Conservation (phyloP, 345 rosid genomes). For the Conringia planisiliqua region DNA sequence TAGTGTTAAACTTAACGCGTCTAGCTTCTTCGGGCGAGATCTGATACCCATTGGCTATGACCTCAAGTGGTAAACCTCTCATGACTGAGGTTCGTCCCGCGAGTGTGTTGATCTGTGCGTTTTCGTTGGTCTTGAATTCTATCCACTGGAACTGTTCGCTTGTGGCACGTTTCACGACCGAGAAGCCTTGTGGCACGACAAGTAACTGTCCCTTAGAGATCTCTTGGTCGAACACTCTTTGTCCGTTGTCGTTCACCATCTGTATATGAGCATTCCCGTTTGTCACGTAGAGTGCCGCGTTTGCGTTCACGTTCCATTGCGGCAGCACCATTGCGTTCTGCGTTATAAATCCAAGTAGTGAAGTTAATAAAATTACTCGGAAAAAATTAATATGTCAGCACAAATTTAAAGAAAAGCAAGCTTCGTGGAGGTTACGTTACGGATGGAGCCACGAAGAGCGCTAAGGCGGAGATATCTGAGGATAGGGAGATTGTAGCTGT, state of each 20-base stretch:
- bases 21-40: constrained; percentile 27
- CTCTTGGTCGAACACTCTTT: constrained; percentile 50
- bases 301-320: constrained; percentile 61
- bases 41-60: constrained; percentile 20
- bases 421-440: constrained; percentile 7
- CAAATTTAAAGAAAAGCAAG: not conserved
- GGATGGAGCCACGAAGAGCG: constrained; percentile 45
- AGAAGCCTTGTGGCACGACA: constrained; percentile 60
- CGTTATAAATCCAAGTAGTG: not conserved
- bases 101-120: constrained; percentile 29
- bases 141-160: constrained; percentile 54
- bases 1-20: constrained; percentile 21
- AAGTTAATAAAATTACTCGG: not conserved
- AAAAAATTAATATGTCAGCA: not conserved
- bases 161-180: constrained; percentile 45
- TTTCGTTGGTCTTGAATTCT: constrained; percentile 52
- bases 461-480: constrained; percentile 46
- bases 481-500: constrained; percentile 55
- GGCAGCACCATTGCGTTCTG: constrained; percentile 43
- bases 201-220: constrained; percentile 50
- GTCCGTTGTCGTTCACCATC: constrained; percentile 59
- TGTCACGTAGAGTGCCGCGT: constrained; percentile 53
- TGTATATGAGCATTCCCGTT: constrained; percentile 52
- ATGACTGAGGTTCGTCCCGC: constrained; percentile 33
- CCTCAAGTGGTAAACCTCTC: constrained; percentile 28